Evolutionary conservation across 345 rosid genomes (phyloP).

Genomic region (Populus simonii): DNA sequence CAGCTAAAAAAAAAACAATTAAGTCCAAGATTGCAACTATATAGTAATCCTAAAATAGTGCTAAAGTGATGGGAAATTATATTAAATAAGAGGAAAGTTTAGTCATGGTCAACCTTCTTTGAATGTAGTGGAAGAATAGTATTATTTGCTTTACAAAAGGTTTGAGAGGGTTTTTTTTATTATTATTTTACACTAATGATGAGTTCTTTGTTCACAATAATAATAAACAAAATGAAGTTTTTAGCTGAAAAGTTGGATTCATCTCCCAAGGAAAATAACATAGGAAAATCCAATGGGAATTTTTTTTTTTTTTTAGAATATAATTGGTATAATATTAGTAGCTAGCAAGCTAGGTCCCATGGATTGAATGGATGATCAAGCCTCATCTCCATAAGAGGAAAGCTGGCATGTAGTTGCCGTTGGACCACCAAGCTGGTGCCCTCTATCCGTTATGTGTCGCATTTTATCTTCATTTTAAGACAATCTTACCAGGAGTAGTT

Average conservation of each 20-base stretch:
- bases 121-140: background rate
- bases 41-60: too few species aligned
- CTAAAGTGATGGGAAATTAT: too few species aligned
- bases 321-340: background rate
- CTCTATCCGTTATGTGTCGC: background rate
- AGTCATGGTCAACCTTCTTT: constrained; percentile 10
- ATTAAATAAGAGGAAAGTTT: too few species aligned
- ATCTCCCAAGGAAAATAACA: background rate
- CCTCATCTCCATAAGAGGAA: constrained; percentile 1
- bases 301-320: background rate
- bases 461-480: too few species aligned
- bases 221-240: too few species aligned
- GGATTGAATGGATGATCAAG: constrained; percentile 1
- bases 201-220: too few species aligned
- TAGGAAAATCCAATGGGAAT: background rate
- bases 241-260: background rate
- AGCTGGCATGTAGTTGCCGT: constrained; percentile 11
- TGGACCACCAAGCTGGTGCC: background rate
- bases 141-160: background rate
- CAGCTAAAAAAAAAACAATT: background rate
- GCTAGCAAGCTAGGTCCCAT: background rate
- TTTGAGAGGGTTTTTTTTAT: background rate
- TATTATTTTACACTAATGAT: too few species aligned
- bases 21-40: background rate
- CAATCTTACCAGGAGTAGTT: too few species aligned